These are phyloP conservation scores for Xylariaceae sp. DNA, from an alignment of 2,329 filamentous ascomycete genomes.

Conservation along the genomic window DNA sequence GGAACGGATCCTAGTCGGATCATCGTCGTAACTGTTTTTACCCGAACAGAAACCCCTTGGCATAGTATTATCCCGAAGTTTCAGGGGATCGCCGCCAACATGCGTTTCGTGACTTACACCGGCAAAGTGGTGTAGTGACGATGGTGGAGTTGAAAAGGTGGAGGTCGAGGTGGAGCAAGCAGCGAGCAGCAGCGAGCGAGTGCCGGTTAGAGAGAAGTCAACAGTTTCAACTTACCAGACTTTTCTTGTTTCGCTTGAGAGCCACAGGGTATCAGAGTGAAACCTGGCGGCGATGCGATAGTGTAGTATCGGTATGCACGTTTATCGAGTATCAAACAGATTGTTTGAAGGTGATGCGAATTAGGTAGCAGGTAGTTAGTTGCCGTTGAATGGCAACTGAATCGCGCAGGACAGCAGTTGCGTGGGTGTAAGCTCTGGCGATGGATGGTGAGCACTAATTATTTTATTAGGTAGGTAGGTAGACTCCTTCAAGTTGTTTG, in stretches of 20 bases:
- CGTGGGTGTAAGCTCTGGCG: neutral
- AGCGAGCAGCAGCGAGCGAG: neutral
- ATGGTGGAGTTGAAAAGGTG: constrained; percentile 6
- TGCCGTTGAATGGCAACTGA: neutral
- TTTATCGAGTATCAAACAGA: neutral
- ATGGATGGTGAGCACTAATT: neutral
- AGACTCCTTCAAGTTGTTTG: neutral
- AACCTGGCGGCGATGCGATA: neutral
- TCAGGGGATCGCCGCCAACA: constrained; percentile 13
- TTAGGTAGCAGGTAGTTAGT: neutral
- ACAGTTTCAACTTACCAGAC: neutral
- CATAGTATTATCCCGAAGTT: constrained; percentile 7
- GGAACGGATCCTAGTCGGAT: constrained; percentile 5
- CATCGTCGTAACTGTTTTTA: no score
- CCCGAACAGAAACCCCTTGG: no score
- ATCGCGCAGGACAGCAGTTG: neutral
- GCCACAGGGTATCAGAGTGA: neutral
- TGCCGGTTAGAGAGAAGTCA: neutral
- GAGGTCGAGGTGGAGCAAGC: constrained; percentile 8
- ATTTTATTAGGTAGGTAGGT: neutral
- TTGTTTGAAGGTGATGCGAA: neutral
- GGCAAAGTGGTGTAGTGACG: constrained; percentile 12
- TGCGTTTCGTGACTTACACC: constrained; percentile 3
- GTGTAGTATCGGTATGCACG: neutral
- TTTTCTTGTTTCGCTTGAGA: neutral